Conservation (phyloP, 1,139 yeast species). For the Taphrina populina region DNA sequence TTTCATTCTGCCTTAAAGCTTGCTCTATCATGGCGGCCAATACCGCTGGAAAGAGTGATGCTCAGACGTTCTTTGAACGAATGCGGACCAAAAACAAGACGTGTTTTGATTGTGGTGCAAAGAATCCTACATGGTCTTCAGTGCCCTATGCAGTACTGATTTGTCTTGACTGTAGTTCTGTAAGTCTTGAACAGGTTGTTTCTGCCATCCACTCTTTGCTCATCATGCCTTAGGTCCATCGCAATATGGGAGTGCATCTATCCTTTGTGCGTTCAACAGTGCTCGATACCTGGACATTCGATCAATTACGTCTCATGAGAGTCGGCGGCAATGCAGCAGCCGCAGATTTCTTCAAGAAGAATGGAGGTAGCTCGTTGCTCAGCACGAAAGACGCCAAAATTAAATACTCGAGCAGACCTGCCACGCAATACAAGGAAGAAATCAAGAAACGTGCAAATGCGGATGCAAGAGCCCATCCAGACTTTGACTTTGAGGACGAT, state of each 20-base stretch:
- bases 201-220: background rate
- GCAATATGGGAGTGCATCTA: conserved; percentile 94
- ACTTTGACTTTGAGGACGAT: conserved; percentile 34
- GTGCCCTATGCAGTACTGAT: conserved; percentile 96
- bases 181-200: conserved; percentile 41
- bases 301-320: conserved; percentile 87
- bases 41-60: conserved; percentile 33
- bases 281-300: conserved; percentile 95
- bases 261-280: conserved; percentile 95
- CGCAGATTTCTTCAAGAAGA: conserved; percentile 61
- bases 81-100: conserved; percentile 33
- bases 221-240: conserved; percentile 53
- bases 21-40: conserved; percentile 20
- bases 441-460: conserved; percentile 64
- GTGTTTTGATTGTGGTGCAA: conserved; percentile 92
- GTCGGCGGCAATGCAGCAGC: conserved; percentile 88
- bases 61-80: conserved; percentile 30
- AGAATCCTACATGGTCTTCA: conserved; percentile 98
- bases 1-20: no score
- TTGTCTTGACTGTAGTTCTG: conserved; percentile 96
- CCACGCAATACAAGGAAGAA: conserved; percentile 74
- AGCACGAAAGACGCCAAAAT: conserved; percentile 55
- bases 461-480: conserved; percentile 52
- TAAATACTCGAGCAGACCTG: conserved; percentile 78
- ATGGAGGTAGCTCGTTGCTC: conserved; percentile 52